phyloP scores from a whole-genome alignment of 75 land plant species.

The Gnetum montanum region DNA sequence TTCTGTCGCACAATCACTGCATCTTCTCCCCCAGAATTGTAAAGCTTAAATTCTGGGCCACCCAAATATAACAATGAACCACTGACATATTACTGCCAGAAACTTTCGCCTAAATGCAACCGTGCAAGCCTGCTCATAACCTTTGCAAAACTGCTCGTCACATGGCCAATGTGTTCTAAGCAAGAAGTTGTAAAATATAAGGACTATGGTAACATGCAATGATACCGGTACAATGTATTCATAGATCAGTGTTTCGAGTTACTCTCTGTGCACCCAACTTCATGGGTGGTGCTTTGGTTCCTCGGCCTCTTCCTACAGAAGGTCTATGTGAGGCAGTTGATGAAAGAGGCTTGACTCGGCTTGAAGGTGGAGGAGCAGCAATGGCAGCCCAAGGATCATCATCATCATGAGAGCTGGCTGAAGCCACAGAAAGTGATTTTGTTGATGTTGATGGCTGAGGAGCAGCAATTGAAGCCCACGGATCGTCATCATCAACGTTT shows the following conservation, averaged over 20 bases:
- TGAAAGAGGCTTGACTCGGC: conserved; percentile 54
- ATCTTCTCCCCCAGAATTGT: too few relatives aligned
- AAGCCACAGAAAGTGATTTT: conserved; percentile 27
- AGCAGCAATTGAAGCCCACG: conserved; percentile 85
- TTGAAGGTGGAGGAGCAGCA: conserved; percentile 90
- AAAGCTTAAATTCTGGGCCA: too few relatives aligned
- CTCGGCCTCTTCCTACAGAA: conserved; percentile 65
- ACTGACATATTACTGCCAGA: too few relatives aligned
- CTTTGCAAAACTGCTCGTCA: too few relatives aligned
- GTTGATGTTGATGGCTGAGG: conserved; percentile 61
- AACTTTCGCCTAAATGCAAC: too few relatives aligned
- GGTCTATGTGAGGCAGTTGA: conserved; percentile 10
- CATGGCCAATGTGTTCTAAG: too few relatives aligned
- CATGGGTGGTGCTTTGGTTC: conserved; percentile 48
- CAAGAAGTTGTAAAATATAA: too few relatives aligned
- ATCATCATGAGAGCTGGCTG: conserved; percentile 23
- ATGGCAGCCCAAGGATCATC: conserved; percentile 95
- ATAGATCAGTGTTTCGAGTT: conserved; percentile 25
- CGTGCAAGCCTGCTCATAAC: too few relatives aligned
- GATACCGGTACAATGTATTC: too few relatives aligned
- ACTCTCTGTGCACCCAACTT: conserved; percentile 88
- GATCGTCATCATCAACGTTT: conserved; percentile 71
- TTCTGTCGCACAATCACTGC: too few relatives aligned
- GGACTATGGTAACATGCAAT: too few relatives aligned
- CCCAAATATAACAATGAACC: too few relatives aligned